A percentile compares a stretch with the other conserved stretches of the same genome.
Evolutionary conservation across 495 filamentous ascomycete genomes (phyloP).

Genomic region (Daldinia loculata): DNA sequence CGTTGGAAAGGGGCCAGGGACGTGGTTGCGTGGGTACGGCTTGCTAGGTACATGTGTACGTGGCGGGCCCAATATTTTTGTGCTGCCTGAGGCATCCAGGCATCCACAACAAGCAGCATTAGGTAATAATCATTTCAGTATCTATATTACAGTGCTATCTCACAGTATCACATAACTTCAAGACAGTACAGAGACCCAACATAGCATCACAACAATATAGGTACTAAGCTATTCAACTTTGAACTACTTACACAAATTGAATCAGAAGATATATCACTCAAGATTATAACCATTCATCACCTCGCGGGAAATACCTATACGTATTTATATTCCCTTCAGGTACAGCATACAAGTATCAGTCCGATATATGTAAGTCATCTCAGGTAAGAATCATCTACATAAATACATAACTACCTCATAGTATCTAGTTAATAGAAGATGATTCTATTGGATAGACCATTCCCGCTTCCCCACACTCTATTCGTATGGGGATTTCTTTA

Average conservation of each 20-base stretch:
- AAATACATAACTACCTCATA: neutral
- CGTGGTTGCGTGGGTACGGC: constrained; percentile 43
- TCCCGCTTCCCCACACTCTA: neutral
- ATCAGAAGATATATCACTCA: neutral
- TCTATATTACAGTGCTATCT: neutral
- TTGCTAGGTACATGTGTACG: constrained; percentile 2
- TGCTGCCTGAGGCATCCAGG: constrained; percentile 28
- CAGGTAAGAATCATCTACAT: neutral
- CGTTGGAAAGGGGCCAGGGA: constrained; percentile 33
- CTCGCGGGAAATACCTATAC: neutral
- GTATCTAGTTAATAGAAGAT: neutral
- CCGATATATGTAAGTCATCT: neutral
- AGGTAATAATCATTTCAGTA: neutral
- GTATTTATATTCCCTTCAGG: neutral
- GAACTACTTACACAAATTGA: neutral
- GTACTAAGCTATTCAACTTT: too few species aligned
- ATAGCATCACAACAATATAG: neutral
- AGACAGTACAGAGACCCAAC: neutral
- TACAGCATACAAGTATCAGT: too few species aligned
- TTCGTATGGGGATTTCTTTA: neutral
- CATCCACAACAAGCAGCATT: neutral
- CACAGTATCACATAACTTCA: neutral
- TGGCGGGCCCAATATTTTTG: constrained; percentile 27
- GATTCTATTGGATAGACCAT: neutral
- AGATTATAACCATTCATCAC: neutral